Conservation (phyloP, 306 rosid genomes). For the Arachis stenosperma region DNA sequence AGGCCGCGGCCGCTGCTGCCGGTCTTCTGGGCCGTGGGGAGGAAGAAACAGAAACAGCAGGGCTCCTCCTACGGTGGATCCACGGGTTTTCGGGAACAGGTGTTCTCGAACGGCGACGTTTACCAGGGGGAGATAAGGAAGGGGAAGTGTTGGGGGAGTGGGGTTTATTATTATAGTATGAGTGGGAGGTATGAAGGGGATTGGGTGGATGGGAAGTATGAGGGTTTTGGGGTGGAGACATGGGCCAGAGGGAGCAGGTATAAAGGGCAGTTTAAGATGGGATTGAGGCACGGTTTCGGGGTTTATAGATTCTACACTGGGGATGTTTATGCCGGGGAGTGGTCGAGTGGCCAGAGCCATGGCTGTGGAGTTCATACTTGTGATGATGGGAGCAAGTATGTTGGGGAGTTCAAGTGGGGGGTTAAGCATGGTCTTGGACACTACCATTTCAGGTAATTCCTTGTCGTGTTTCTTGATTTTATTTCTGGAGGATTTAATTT, state of each 20-base stretch:
- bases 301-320: conserved; percentile 80
- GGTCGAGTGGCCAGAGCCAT: conserved; percentile 89
- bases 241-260: conserved; percentile 87
- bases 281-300: conserved; percentile 82
- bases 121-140: conserved; percentile 75
- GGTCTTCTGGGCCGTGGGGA: not conserved
- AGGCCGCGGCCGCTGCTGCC: conserved; percentile 7
- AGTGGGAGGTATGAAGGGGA: conserved; percentile 92
- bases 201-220: conserved; percentile 84
- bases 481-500: no score
- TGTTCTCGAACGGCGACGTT: conserved; percentile 68
- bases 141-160: conserved; percentile 77
- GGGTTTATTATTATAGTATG: conserved; percentile 76
- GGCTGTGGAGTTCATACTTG: conserved; percentile 86
- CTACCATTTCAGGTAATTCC: conserved; percentile 78
- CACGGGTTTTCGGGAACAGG: conserved; percentile 54
- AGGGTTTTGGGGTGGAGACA: conserved; percentile 85
- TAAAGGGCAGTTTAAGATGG: conserved; percentile 73
- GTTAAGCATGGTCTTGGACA: conserved; percentile 89
- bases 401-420: conserved; percentile 91
- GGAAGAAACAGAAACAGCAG: not conserved
- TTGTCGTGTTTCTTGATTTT: no score
- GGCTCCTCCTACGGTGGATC: not conserved
- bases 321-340: conserved; percentile 84
- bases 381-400: conserved; percentile 79